A percentile compares a stretch with the other conserved stretches of the same genome.
Conservation (phyloP, 441 rosid genomes). For the Eutrema salsugineum region DNA sequence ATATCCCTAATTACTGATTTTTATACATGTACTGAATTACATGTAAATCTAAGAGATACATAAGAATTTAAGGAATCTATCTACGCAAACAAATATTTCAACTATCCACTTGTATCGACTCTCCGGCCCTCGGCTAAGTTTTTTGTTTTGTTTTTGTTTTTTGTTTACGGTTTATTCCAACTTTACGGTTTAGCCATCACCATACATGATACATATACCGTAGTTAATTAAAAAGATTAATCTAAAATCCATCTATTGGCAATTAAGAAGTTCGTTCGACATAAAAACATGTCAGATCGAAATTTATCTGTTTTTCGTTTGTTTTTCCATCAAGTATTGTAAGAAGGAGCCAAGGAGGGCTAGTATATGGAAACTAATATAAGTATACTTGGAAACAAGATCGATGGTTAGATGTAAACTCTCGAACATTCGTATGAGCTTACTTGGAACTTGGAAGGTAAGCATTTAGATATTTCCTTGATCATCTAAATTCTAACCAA, state of each 20-base stretch:
- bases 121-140: no score
- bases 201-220: not conserved
- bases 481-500: not conserved
- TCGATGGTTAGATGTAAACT: not conserved
- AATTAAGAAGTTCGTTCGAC: no score
- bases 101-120: no score
- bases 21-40: no score
- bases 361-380: not conserved
- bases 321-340: not conserved
- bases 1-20: no score
- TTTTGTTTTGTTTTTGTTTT: no score
- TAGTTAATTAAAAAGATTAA: no score
- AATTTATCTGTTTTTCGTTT: not conserved
- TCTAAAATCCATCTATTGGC: no score
- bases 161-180: no score
- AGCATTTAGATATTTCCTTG: not conserved
- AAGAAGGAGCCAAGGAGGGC: not conserved
- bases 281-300: not conserved
- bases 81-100: no score
- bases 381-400: not conserved
- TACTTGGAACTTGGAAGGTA: not conserved
- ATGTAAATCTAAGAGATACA: no score
- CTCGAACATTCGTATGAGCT: not conserved
- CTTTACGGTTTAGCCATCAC: not conserved
- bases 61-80: no score